These are phyloP conservation scores for Quercus aquifolioides DNA, from an alignment of 306 rosid genomes.

Conservation along the genomic window DNA sequence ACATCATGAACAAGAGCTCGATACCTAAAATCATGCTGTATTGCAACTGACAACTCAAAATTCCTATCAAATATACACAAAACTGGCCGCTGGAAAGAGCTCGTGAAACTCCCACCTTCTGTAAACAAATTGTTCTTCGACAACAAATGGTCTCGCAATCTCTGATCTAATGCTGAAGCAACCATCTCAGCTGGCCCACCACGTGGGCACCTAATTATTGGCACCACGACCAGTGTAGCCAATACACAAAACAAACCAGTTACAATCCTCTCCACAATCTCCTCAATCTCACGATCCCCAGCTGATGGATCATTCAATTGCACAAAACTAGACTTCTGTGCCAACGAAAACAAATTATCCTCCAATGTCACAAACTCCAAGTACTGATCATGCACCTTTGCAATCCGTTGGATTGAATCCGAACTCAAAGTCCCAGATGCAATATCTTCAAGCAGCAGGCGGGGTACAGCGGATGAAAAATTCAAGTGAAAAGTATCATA, in stretches of 20 bases:
- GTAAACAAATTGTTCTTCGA: slow-evolving; percentile 85
- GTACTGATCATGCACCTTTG: slow-evolving; percentile 95
- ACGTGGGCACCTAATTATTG: slow-evolving; percentile 74
- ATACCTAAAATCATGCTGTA: slow-evolving; percentile 95
- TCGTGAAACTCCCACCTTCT: slow-evolving; percentile 62
- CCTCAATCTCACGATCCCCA: slow-evolving; percentile 92
- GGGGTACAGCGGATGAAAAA: slow-evolving; percentile 80
- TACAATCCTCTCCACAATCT: slow-evolving; percentile 72
- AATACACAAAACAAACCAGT: slow-evolving; percentile 77
- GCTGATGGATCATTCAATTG: slow-evolving; percentile 92
- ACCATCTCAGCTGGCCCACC: slow-evolving; percentile 99
- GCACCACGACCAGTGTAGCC: slow-evolving; percentile 85
- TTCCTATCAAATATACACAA: slow-evolving; percentile 89
- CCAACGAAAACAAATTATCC: slow-evolving; percentile 79
- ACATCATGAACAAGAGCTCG: slow-evolving; percentile 85
- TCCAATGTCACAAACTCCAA: slow-evolving; percentile 87
- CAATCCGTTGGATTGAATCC: slow-evolving; percentile 63
- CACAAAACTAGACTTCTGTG: slow-evolving; percentile 63
- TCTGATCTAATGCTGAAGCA: slow-evolving; percentile 85
- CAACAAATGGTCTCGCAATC: slow-evolving; percentile 84
- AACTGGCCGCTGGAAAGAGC: slow-evolving; percentile 87
- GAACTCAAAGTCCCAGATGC: slow-evolving; percentile 76
- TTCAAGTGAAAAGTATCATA: slow-evolving; percentile 77
- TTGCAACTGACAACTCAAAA: slow-evolving; percentile 84
- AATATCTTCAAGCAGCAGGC: slow-evolving; percentile 86